Evolutionary conservation across 768 basidiomycete genomes (phyloP), one percentile per base, ranked within the genome.

Genomic region (Candolleomyces aberdarensis): DNA sequence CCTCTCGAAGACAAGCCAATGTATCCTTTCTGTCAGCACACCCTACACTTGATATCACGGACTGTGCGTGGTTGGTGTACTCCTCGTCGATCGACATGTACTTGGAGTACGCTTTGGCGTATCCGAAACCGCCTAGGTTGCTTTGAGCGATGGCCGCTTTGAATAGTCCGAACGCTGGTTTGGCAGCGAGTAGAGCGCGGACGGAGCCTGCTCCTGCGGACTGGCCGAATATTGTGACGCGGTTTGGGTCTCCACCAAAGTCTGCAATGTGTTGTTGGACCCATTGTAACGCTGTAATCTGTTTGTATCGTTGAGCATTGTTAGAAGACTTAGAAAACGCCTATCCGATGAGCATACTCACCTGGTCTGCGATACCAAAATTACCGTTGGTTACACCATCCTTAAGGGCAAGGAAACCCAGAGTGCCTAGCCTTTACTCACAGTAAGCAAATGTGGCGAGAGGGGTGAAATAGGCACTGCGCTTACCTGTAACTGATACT

Each of bases 201-300:
- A 56, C 59, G 19, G 62, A 61, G 31, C 57, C 60, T 3, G 56
- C 64, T 14, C 64, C 64, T 4, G 64, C 62, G 19, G 62, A 63
- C 46, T 63, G 46, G 2, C 64, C 64, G 41, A 62, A 60, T 3
- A 85, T 75, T 0, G 80, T 82, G 15, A 85, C 84, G 59, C 80
- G 82, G 0, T 63, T 62, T 0, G 82, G 80, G 69, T 89, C 82
- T 13, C 88, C 88, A 2, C 87, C 87, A 60, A 88, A 90, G 0
- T 77, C 72, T n/a, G 63, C 64, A 62, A 89, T 85, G 67, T 88
- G 81, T 64, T 81, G 77, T 57, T 86, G 79, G 0, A 88, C 78
- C 87, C 87, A 90, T 65, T 80, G 71, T 19, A 90, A 68, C 1
- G 83, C 86, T 20, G 70, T 82, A 75, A 68, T 83, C 80, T 86